A percentile compares a stretch with the other conserved stretches of the same genome.
Conservation (phyloP, 208 protist genomes). For the Acanthamoeba culbertsoni region DNA sequence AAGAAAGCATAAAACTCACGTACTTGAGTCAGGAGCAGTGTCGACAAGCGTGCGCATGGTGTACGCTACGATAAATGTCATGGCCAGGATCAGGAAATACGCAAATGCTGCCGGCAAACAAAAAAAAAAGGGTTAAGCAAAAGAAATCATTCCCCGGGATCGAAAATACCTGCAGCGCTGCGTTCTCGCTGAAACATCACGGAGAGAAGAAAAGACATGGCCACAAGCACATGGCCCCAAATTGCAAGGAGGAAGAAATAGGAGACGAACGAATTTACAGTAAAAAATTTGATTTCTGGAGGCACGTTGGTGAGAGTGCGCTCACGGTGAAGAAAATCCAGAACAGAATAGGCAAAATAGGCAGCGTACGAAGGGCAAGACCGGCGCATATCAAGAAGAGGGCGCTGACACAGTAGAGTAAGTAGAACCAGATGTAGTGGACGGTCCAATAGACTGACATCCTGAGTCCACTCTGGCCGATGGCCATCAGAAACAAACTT, state of each 20-base stretch:
- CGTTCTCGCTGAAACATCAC: constrained; percentile 27
- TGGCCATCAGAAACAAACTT: neutral
- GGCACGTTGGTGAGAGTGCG: too few relatives aligned
- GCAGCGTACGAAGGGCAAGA: neutral
- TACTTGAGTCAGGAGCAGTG: neutral
- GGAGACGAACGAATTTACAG: neutral
- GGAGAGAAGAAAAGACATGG: constrained; percentile 48
- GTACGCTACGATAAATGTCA: neutral
- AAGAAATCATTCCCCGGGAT: too few relatives aligned
- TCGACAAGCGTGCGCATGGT: constrained; percentile 2
- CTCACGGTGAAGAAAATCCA: too few relatives aligned
- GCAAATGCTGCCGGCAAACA: too few relatives aligned
- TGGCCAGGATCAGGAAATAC: neutral
- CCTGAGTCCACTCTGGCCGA: constrained; percentile 27
- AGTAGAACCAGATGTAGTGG: constrained; percentile 18
- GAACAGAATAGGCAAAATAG: too few relatives aligned
- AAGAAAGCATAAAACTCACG: too few relatives aligned
- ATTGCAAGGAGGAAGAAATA: constrained; percentile 59
- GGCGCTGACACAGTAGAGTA: constrained; percentile 16
- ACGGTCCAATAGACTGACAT: constrained; percentile 62
- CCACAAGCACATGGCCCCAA: constrained; percentile 50
- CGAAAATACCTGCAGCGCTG: too few relatives aligned
- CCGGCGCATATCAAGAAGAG: neutral
- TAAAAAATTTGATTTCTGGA: constrained; percentile 62
- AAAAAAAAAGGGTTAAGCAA: too few relatives aligned